These are phyloP conservation scores for Bondarzewia mesenterica DNA, from an alignment of 1,284 basidiomycete species.

Conservation along the genomic window DNA sequence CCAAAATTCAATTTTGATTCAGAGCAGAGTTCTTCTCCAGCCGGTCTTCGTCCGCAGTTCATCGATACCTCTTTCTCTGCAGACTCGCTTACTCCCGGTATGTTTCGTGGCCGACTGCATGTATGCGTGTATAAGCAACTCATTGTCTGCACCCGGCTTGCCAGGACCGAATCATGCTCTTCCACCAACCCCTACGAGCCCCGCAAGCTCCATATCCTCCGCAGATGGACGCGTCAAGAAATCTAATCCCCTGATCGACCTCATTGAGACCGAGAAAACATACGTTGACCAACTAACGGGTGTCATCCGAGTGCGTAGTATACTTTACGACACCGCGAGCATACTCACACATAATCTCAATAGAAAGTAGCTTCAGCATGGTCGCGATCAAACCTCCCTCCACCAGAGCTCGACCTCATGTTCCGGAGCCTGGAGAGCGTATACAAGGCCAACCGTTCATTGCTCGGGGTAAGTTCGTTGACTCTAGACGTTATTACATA, in stretches of 20 bases:
- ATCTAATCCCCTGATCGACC: conserved; percentile 81
- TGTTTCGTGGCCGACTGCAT: too few relatives aligned
- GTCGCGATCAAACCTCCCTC: conserved; percentile 92
- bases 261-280: conserved; percentile 88
- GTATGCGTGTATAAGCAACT: too few relatives aligned
- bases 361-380: conserved; percentile 96
- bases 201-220: conserved; percentile 18
- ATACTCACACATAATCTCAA: conserved; percentile 4
- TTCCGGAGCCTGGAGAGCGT: conserved; percentile 90
- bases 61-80: conserved; percentile 24
- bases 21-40: conserved; percentile 8
- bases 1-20: conserved; percentile 23
- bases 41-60: conserved; percentile 14
- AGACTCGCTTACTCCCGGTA: conserved; percentile 17
- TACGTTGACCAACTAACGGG: conserved; percentile 91
- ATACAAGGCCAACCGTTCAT: conserved; percentile 83
- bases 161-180: conserved; percentile 2
- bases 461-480: conserved; percentile 55
- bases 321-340: too few relatives aligned
- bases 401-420: conserved; percentile 86
- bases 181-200: conserved; percentile 17
- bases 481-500: conserved; percentile 6
- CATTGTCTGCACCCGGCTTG: conserved; percentile 6
- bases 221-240: conserved; percentile 46
- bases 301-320: conserved; percentile 77